Conservation (phyloP, 176 grass and related monocot species). For the Musa itinerans region DNA sequence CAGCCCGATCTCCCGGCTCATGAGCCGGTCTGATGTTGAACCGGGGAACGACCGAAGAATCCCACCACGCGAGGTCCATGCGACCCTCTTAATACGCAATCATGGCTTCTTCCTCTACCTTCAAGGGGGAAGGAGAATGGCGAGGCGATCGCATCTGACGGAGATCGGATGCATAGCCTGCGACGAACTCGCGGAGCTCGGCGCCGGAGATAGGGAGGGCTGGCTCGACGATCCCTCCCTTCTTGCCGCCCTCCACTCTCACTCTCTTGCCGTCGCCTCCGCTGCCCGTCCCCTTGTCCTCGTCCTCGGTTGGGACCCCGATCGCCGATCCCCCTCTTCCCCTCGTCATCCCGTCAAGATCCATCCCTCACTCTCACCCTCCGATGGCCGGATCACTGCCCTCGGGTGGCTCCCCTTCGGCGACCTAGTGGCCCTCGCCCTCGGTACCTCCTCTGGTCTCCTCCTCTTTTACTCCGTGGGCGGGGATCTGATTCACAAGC, state of each 20-base stretch:
- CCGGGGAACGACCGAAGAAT: no score
- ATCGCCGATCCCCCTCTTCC: constrained; percentile 3
- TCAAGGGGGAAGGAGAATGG: constrained; percentile 19
- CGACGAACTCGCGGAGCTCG: constrained; percentile 36
- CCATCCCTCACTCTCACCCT: constrained; percentile 29
- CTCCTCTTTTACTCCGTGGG: constrained; percentile 56
- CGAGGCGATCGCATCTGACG: constrained; percentile 59
- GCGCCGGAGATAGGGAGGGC: constrained; percentile 63
- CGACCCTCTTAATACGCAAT: background rate
- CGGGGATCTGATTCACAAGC: constrained; percentile 54
- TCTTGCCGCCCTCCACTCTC: constrained; percentile 44
- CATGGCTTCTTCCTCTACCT: background rate
- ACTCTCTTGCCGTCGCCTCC: constrained; percentile 42
- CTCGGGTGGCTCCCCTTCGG: constrained; percentile 65
- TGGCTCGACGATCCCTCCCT: constrained; percentile 73
- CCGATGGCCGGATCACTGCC: constrained; percentile 38
- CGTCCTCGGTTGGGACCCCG: constrained; percentile 6
- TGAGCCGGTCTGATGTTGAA: no score
- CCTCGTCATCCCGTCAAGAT: constrained; percentile 19
- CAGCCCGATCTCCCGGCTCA: no score
- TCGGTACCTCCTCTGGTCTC: constrained; percentile 59
- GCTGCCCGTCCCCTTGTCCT: constrained; percentile 44
- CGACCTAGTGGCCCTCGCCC: constrained; percentile 23
- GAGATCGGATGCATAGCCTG: constrained; percentile 62
- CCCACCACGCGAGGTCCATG: background rate